Evolutionary conservation across 176 grass and related monocot genomes (phyloP), one percentile per base, ranked within the genome.

Genomic region (Rhynchospora breviuscula): DNA sequence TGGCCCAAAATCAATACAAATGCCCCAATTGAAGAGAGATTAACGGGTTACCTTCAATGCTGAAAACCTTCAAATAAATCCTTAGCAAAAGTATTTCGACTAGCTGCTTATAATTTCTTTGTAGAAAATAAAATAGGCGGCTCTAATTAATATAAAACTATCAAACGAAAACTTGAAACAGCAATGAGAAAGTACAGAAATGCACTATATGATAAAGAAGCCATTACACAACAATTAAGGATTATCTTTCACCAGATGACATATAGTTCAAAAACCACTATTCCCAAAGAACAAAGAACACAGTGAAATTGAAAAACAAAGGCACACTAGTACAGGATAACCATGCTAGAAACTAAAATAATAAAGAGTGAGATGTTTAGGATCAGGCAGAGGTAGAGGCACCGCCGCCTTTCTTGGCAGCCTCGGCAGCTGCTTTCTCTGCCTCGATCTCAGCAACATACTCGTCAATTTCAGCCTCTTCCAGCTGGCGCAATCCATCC

Each of bases 401-500:
- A 0, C 49, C 59, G 59, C 76, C 85, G 71, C 87, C 88, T 61
- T 95, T 91, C 93, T 91, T 95, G 45, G 89, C 88, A 87, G 92
- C 89, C 71, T 90, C 96, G 1, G 96, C 96, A 56, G 96, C 93
- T 45, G 93, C 90, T 85, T 98, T 93, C 86, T 98, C 91, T 26
- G 85, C 92, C 83, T 95, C 92, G 48, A 95, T 90, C 76, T 91
- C 92, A 11, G 91, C 92, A 88, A 93, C 93, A 63, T 93, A 93
- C 64, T 88, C 91, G 69, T 95, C 91, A 45, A 93, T 90, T 80
- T 93, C 83, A 63, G 89, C 68, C 71, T 95, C 93, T 58, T 98
- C 89, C 1, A 95, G 86, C 87, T 91, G 87, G 23, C 15, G 52
- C 78, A 90, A 74, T 80, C 88, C 91, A 45, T 94, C 70, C 51